These are phyloP conservation scores for Epicoccum sorghinum DNA, from an alignment of 2,329 filamentous ascomycete genomes.

Conservation along the genomic window DNA sequence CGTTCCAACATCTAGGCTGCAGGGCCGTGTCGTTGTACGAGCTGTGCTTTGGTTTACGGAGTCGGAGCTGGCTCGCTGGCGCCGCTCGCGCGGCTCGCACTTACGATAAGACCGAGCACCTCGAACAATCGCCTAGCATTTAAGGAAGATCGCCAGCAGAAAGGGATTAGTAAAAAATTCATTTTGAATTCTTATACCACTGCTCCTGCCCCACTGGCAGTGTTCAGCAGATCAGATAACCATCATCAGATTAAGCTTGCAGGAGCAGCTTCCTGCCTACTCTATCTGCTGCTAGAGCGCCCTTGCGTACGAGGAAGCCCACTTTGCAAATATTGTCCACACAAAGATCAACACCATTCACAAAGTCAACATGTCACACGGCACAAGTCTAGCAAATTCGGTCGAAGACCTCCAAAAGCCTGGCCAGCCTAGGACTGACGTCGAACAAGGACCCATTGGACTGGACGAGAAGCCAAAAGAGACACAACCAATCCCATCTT, in stretches of 20 bases:
- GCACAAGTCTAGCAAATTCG: constrained; percentile 21
- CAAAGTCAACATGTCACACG: constrained; percentile 5
- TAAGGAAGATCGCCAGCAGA: background rate
- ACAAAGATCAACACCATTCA: background rate
- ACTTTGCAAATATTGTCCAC: background rate
- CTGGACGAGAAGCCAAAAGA: constrained; percentile 20
- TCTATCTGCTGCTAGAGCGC: too few relatives aligned
- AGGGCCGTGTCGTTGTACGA: constrained; percentile 9
- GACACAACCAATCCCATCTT: constrained; percentile 4
- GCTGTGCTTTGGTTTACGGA: background rate
- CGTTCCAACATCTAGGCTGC: background rate
- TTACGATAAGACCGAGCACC: constrained; percentile 13
- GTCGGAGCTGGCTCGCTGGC: constrained; percentile 2
- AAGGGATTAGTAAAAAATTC: background rate
- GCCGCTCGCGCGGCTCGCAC: constrained; percentile 1
- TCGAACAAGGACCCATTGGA: constrained; percentile 23
- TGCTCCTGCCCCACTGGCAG: background rate
- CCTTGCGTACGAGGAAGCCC: too few relatives aligned
- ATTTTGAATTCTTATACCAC: constrained; percentile 1
- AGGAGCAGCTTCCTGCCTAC: too few relatives aligned
- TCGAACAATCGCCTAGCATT: constrained; percentile 3
- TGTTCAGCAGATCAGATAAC: background rate
- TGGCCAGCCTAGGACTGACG: constrained; percentile 9
- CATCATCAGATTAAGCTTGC: background rate
- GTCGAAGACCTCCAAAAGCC: constrained; percentile 23